Evolutionary conservation across 495 filamentous ascomycete species (phyloP), one percentile per base, ranked within the genome.

Genomic region (Viridothelium virens): DNA sequence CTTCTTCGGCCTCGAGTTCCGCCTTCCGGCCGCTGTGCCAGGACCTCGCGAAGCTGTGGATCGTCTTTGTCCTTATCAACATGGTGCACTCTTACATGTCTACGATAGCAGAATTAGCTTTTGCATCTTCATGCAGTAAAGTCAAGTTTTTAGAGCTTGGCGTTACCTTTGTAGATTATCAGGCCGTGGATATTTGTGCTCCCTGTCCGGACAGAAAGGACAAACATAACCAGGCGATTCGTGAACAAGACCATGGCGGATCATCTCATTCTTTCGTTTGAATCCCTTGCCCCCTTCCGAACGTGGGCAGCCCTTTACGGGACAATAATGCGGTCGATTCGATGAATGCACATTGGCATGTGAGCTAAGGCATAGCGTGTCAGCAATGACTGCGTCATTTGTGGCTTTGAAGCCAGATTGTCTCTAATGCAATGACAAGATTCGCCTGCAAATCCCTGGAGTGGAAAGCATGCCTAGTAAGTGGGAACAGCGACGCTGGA

Each of bases 251-350:
- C 93, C 92, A 78, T 98, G 94, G 25, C 94, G 84, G 67, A 97
- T 96, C 95, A 98, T 97, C 78, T 98, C 95, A 70, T 98, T 98
- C 77, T 98, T 97, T 48, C 95, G 86, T 76, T 98, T 98, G 81
- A 98, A 98, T 0, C 95, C 94, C 76, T 91, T 96, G 16, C 94
- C 94, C 14, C 89, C 89, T 68, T 90, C 84, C 6, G 84, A 86
- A 39, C 94, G 85, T 31, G 89, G 79, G 75, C 94, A 98, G 1
- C 84, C 87, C 38, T 84, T 81, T 14, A 96, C 86, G 0, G 91
- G 86, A 75, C 95, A 98, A 72, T 92, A 97, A 76, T 97, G 93
- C 16, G 92, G 92, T 44, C 94, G 83, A 66, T 84, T 87, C 68
- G 90, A 90, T 3, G 91, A 96, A 75, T 98, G 94, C 5, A 98